Evolutionary conservation across 352 stramenopile genomes (phyloP), one percentile per base, ranked within the genome.

Genomic region (Pythium sukuiense): DNA sequence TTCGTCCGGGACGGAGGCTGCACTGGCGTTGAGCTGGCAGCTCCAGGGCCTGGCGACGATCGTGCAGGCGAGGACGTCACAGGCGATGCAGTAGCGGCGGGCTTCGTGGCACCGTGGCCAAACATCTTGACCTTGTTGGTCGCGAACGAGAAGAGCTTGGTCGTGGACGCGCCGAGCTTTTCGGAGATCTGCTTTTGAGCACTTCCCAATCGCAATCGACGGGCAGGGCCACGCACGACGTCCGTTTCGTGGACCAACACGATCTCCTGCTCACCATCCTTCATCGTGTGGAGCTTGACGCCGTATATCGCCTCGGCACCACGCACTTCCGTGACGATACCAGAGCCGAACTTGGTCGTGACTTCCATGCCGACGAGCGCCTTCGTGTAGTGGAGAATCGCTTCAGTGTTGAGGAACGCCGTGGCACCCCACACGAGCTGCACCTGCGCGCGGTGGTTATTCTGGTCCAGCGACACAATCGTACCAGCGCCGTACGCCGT

Each of bases 221-320:
- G 55, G 27, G 29, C 43, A 4, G 32, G 30, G 13, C 55, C 60
- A 24, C 81, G 80, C 50, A 79, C 61, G 49, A 93, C 59, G 61
- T 93, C 85, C 54, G 76, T 84, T 65, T 90, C 85, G 55, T 83
- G 85, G 14, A 92, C 85, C 63, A 86, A 93, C 26, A 93, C 85
- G 24, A 86, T 52, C 60, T 92, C 72, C 1, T 74, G 88, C 62
- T 89, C 73, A 1, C 53, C 57, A 27, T 71, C 64, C 61, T 83
- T 77, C 20, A 49, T 11, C 29, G 63, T 32, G 59, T 83, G 71
- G 41, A 93, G 70, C 30, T 79, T 82, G 58, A 93, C 81, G n/a
- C 79, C 88, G 69, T 93, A 93, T 58, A 93, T 93, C 48, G 70
- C 75, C 63, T 93, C 85, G 8, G 70, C 77, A 11, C 76, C 73